Evolutionary conservation across 305 asterid genomes (phyloP), one percentile per base, ranked within the genome.

Genomic region (Striga hermonthica): DNA sequence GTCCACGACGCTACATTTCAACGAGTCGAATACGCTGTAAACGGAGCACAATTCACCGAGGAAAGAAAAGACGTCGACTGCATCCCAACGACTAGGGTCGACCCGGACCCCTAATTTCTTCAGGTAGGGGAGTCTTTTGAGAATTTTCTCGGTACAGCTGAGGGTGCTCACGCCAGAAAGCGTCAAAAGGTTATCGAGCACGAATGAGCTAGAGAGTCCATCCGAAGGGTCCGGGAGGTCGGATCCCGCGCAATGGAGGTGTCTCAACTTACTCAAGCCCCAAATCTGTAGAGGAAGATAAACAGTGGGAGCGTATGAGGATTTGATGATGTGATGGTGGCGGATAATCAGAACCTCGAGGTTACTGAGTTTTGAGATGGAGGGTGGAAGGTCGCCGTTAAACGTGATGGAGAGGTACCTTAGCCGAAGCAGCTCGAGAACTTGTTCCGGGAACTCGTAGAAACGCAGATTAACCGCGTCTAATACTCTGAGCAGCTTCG

Each of bases 361-460:
- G 35, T 59, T 40, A 1, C 12, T 2, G 34, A 65, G 57, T 11
- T 49, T 4, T 15, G 28, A 38, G 3, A 71, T 1, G 10, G 70
- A 45, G 3, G 43, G 5, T 15, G 60, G 45, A 9, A 71, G 53
- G 0, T 47, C 39, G 15, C 41, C 35, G 0, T 31, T 13, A 4
- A 43, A 58, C 8, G 41, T 49, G 7, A 66, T 15, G 35, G 71
- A 67, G 9, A 72, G 71, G 49, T 47, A 65, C 67, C 54, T 34
- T 12, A 72, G 49, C 4, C 5, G 61, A 40, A 65, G 15, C 4
- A 57, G 35, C 16, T 45, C 31, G 0, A 54, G 44, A 10, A 55
- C 7, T 50, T 28, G 40, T 7, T 9, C 2, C 4, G 64, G 69
- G 39, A 70, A 63, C 2, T 16, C 28, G 28, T 52, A 44, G 15